These are phyloP conservation scores for Acanthamoeba triangularis DNA, from an alignment of 208 protist species.

Conservation along the genomic window DNA sequence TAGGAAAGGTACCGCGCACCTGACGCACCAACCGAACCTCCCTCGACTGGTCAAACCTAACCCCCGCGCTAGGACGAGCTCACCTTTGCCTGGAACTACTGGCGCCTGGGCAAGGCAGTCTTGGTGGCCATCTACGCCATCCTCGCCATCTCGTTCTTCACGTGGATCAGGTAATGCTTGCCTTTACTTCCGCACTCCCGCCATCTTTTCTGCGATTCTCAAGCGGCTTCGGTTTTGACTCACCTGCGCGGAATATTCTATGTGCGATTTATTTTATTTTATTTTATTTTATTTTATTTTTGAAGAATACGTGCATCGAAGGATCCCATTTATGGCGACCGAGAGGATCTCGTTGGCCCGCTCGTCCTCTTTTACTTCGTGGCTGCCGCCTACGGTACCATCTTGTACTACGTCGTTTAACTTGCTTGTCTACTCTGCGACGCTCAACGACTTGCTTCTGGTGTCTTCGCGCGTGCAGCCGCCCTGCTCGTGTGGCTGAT, in stretches of 20 bases:
- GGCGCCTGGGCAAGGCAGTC: background rate
- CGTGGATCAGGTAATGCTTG: constrained; percentile 31
- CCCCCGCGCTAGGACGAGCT: background rate
- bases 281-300: too few species aligned
- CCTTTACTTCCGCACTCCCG: background rate
- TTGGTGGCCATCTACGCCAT: background rate
- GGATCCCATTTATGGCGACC: constrained; percentile 51
- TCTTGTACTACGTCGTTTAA: background rate
- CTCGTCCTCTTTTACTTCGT: constrained; percentile 68
- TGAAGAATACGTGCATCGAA: constrained; percentile 13
- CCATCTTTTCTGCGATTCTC: background rate
- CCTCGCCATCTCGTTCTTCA: constrained; percentile 49
- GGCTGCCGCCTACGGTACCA: constrained; percentile 17
- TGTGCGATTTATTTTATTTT: too few species aligned
- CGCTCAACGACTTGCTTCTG: too few species aligned
- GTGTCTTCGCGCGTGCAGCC: background rate
- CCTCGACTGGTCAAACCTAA: too few species aligned
- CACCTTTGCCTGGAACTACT: background rate
- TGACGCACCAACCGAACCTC: too few species aligned
- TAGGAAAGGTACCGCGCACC: background rate
- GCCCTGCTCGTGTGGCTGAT: constrained; percentile 39
- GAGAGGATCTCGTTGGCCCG: constrained; percentile 7
- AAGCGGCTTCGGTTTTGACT: too few species aligned
- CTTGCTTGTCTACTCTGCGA: background rate
- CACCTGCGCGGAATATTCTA: too few species aligned